Evolutionary conservation across 176 grass and related monocot species (phyloP).

Genomic region (sorghum (Sorghum bicolor)): DNA sequence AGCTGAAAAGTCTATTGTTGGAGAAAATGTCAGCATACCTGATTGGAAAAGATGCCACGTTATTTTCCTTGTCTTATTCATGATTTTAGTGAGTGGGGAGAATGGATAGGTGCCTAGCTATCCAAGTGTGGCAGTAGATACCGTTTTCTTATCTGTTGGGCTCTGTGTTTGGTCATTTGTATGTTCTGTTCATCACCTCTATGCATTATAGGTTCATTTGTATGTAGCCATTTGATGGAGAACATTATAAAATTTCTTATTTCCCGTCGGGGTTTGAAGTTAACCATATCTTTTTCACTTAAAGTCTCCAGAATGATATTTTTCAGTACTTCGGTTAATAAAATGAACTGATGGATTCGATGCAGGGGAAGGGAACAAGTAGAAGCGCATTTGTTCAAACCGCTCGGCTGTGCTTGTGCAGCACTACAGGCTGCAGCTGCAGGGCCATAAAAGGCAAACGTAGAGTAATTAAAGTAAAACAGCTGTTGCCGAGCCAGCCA

Average conservation of each 20-base stretch:
- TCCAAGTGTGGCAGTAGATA: constrained; percentile 87
- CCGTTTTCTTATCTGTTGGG: constrained; percentile 16
- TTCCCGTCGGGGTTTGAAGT: not conserved
- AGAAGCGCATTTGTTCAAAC: not conserved
- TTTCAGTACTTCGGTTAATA: not conserved
- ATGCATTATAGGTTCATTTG: not conserved
- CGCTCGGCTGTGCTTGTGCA: no score
- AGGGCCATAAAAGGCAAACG: no score
- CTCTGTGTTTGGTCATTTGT: constrained; percentile 11
- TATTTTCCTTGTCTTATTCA: constrained; percentile 78
- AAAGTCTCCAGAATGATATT: not conserved
- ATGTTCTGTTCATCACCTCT: not conserved
- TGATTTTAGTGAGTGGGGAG: constrained; percentile 60
- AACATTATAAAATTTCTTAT: not conserved
- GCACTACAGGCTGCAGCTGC: no score
- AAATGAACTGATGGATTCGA: not conserved
- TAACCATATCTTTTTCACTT: not conserved
- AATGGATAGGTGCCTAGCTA: constrained; percentile 82
- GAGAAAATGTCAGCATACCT: no score
- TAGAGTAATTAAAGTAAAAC: no score
- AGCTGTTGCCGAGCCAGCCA: no score
- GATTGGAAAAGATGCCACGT: constrained; percentile 7
- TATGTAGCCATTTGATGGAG: not conserved
- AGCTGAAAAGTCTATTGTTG: no score
- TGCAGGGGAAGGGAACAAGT: not conserved